Evolutionary conservation across 768 basidiomycete species (phyloP).

Genomic region (Hericium coralloides): DNA sequence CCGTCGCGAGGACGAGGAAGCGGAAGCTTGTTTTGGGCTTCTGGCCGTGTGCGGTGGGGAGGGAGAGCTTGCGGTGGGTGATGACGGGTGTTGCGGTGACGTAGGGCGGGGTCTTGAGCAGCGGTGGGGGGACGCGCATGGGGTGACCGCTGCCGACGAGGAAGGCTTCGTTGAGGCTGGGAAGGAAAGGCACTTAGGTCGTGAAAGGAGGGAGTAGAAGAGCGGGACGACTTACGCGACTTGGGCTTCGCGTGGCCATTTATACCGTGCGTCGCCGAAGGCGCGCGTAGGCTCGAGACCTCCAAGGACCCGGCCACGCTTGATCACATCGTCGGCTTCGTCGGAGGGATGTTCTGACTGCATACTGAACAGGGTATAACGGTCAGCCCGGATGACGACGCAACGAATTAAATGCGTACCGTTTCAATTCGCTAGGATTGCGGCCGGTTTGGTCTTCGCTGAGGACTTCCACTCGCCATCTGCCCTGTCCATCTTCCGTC

Average conservation of each 20-base stretch:
- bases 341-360: slow-evolving; percentile 75
- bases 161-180: slow-evolving; percentile 56
- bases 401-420: slow-evolving; percentile 36
- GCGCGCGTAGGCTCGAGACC: slow-evolving; percentile 81
- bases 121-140: slow-evolving; percentile 48
- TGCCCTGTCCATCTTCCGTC: slow-evolving; percentile 50
- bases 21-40: slow-evolving; percentile 34
- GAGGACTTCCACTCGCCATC: slow-evolving; percentile 90
- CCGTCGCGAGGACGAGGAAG: slow-evolving; percentile 87
- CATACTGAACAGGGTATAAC: slow-evolving; percentile 35
- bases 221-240: slow-evolving; percentile 41
- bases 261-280: slow-evolving; percentile 87
- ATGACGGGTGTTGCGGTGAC: slow-evolving; percentile 80
- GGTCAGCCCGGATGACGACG: background rate
- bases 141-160: slow-evolving; percentile 50
- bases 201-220: too few species aligned
- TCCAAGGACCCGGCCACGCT: slow-evolving; percentile 76
- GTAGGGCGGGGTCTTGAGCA: slow-evolving; percentile 87
- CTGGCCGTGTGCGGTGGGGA: slow-evolving; percentile 25
- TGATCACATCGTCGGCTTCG: slow-evolving; percentile 66
- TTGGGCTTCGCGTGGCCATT: slow-evolving; percentile 72
- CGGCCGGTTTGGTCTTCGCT: slow-evolving; percentile 95
- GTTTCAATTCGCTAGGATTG: slow-evolving; percentile 73
- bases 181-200: background rate
- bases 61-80: slow-evolving; percentile 61